Evolutionary conservation across 1,284 basidiomycete species (phyloP).

Genomic region (Rhodofomes roseus): DNA sequence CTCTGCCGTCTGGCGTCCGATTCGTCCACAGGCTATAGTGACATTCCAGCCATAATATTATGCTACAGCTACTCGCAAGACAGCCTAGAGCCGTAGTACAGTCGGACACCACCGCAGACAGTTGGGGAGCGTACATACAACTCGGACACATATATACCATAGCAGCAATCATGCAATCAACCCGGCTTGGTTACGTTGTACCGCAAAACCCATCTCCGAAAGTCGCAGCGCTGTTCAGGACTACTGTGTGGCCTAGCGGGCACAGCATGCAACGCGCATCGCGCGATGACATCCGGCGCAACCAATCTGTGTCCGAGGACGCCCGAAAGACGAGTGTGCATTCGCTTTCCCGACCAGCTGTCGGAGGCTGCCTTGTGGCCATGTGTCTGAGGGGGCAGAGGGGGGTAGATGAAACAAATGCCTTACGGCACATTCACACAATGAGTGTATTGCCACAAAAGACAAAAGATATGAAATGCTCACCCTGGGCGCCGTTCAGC

Average conservation of each 20-base stretch:
- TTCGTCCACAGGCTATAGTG: no score
- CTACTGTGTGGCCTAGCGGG: neutral
- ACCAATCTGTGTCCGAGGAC: neutral
- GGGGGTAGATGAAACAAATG: neutral
- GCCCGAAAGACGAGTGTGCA: neutral
- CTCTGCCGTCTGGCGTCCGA: neutral
- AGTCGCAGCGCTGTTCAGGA: no score
- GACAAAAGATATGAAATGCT: neutral
- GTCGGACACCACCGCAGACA: no score
- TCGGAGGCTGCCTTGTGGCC: neutral
- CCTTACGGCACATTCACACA: neutral
- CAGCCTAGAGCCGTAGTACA: no score
- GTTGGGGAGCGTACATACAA: no score
- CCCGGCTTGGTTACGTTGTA: neutral
- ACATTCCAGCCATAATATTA: no score
- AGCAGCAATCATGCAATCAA: conserved; percentile 1
- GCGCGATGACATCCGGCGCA: neutral
- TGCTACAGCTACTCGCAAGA: no score
- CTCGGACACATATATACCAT: neutral
- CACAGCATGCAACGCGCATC: neutral
- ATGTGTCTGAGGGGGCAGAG: neutral
- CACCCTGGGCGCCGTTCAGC: neutral
- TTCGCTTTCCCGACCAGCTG: neutral
- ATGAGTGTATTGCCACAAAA: neutral
- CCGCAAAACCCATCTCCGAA: neutral